Conservation (phyloP, 2,329 filamentous ascomycete species). For the Fusarium pseudocircinatum region DNA sequence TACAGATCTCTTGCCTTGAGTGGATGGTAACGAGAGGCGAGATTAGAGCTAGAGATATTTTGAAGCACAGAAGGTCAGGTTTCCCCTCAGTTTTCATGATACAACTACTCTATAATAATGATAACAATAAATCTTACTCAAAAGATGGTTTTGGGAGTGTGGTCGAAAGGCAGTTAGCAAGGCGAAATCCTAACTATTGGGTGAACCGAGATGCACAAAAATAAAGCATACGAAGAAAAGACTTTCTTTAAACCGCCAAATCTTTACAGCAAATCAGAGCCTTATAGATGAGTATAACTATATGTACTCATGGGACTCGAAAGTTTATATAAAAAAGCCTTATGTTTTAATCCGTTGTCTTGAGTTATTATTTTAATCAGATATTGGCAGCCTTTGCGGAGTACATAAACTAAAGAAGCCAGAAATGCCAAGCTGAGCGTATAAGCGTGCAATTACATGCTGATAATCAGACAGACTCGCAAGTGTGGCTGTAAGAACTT, state of each 20-base stretch:
- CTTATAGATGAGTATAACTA: accelerated
- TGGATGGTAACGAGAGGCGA: neutral
- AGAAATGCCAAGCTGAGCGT: neutral
- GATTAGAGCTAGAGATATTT: neutral
- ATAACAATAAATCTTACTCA: neutral
- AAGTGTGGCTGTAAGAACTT: neutral
- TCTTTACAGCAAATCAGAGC: accelerated
- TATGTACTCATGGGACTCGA: accelerated
- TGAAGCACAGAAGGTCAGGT: neutral
- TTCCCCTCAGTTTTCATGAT: accelerated
- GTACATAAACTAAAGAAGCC: neutral
- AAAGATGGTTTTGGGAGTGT: accelerated
- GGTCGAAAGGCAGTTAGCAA: accelerated
- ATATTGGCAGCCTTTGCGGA: accelerated
- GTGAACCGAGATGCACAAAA: accelerated
- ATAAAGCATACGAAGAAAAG: accelerated
- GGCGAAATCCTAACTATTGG: neutral
- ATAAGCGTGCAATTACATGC: accelerated
- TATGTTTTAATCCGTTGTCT: no score
- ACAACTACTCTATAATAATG: accelerated
- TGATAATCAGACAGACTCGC: neutral
- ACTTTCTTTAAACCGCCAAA: accelerated
- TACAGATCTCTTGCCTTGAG: no score
- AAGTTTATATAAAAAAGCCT: neutral
- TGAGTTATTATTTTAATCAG: no score